phyloP scores from a whole-genome alignment of 225 moss, liverwort and hornwort species.

The Polytrichum formosum region DNA sequence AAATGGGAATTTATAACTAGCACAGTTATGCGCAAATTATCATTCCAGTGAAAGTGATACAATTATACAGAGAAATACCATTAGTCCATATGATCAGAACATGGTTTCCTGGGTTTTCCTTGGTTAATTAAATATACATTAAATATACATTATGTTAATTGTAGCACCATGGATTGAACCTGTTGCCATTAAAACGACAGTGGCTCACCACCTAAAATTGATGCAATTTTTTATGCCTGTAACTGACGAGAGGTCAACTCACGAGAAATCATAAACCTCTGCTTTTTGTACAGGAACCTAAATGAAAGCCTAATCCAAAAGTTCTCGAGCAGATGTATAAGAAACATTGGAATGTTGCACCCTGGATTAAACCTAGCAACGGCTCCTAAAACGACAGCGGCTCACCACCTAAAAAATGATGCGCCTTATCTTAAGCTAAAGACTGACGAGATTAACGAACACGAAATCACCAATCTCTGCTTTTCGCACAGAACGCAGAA shows the following conservation, averaged over 20 bases:
- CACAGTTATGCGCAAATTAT: no score
- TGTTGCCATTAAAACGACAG: constrained; percentile 19
- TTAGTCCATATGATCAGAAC: no score
- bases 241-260: constrained; percentile 44
- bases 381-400: constrained; percentile 18
- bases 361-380: constrained; percentile 31
- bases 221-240: constrained; percentile 22
- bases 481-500: constrained; percentile 13
- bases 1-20: no score
- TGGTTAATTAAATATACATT: no score
- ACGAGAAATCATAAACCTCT: constrained; percentile 23
- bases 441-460: constrained; percentile 38
- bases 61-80: no score
- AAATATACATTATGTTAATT: not conserved
- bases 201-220: constrained; percentile 36
- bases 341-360: constrained; percentile 2
- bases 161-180: constrained; percentile 46
- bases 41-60: no score
- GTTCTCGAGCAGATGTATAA: no score
- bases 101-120: no score
- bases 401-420: constrained; percentile 23
- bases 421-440: constrained; percentile 15
- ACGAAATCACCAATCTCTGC: constrained; percentile 19
- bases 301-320: accelerated
- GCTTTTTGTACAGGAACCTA: constrained; percentile 22